Evolutionary conservation across 78 protist species (phyloP).

Genomic region (Diacronema lutheri): DNA sequence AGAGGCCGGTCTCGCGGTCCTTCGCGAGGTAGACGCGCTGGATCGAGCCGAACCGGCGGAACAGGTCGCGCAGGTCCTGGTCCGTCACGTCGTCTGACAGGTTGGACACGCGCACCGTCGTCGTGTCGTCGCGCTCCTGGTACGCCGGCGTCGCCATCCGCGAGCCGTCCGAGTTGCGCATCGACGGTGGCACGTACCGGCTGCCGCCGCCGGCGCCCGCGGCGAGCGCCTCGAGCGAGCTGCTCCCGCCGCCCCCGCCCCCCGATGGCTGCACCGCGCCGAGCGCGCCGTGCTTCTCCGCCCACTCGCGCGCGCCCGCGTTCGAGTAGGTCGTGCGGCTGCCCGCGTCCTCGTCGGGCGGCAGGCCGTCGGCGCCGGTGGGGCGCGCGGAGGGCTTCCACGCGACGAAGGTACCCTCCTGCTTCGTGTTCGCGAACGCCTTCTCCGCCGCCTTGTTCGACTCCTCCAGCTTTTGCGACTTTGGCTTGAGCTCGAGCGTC

Average conservation of each 20-base stretch:
- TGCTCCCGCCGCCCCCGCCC: background rate
- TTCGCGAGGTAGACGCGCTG: constrained; percentile 50
- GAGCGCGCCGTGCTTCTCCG: background rate
- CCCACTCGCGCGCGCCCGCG: background rate
- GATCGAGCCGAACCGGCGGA: constrained; percentile 39
- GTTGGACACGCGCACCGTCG: constrained; percentile 57
- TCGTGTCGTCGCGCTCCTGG: constrained; percentile 31
- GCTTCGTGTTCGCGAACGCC: background rate
- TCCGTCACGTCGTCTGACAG: constrained; percentile 54
- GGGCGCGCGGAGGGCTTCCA: background rate
- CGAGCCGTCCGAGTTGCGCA: constrained; percentile 21
- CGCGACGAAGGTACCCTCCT: background rate
- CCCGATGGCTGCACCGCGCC: background rate
- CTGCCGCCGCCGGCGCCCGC: background rate
- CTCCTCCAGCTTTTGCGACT: background rate
- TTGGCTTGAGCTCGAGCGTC: background rate
- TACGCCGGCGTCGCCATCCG: background rate
- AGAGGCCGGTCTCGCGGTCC: constrained; percentile 37
- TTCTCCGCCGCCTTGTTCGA: background rate
- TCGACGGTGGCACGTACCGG: background rate
- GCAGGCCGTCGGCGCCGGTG: too few relatives aligned
- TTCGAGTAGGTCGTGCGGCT: too few relatives aligned
- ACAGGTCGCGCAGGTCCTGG: constrained; percentile 56
- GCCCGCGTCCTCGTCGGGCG: too few relatives aligned
- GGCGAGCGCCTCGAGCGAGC: background rate